Percentiles rank a stretch among this genome's conserved stretches.
Conservation (phyloP, 2,329 filamentous ascomycete species). For the Aspergillus vadensis region DNA sequence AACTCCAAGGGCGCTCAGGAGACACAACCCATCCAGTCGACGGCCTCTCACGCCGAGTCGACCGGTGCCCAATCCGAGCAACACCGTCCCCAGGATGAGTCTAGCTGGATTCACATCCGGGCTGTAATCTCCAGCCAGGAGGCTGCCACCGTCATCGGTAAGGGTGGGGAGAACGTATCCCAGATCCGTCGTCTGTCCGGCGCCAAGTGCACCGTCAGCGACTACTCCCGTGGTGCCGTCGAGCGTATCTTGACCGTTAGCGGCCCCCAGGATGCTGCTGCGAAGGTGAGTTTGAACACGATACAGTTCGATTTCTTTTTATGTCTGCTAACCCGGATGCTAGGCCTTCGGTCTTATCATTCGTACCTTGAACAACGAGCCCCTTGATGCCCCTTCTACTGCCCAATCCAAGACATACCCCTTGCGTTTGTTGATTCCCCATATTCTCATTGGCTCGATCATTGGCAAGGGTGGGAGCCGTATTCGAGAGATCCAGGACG, state of each 20-base stretch:
- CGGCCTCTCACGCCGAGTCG: constrained; percentile 56
- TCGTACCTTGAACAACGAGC: constrained; percentile 95
- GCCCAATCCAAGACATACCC: constrained; percentile 97
- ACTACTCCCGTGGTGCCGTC: constrained; percentile 94
- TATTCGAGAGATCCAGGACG: constrained; percentile 98
- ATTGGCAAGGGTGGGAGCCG: constrained; percentile 95
- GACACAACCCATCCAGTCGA: constrained; percentile 62
- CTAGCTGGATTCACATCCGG: constrained; percentile 93
- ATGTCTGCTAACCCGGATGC: constrained; percentile 19
- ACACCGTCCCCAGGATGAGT: constrained; percentile 74
- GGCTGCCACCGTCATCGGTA: constrained; percentile 96
- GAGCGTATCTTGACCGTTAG: constrained; percentile 98
- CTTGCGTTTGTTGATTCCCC: constrained; percentile 89
- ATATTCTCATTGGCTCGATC: constrained; percentile 96
- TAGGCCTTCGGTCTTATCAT: constrained; percentile 98
- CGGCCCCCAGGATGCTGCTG: constrained; percentile 91
- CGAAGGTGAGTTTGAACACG: constrained; percentile 68
- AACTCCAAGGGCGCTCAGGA: constrained; percentile 56
- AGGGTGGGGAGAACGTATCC: constrained; percentile 97
- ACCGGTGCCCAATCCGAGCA: constrained; percentile 45
- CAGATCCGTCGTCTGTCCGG: constrained; percentile 93
- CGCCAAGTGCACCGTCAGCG: constrained; percentile 97
- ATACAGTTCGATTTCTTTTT: neutral
- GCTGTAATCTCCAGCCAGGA: constrained; percentile 97
- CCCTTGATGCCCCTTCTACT: constrained; percentile 81